Percentiles rank a stretch among this genome's conserved stretches.
These are phyloP conservation scores for Lichtheimia ornata DNA, from an alignment of 371 early-diverging fungal genomes.

Conservation along the genomic window DNA sequence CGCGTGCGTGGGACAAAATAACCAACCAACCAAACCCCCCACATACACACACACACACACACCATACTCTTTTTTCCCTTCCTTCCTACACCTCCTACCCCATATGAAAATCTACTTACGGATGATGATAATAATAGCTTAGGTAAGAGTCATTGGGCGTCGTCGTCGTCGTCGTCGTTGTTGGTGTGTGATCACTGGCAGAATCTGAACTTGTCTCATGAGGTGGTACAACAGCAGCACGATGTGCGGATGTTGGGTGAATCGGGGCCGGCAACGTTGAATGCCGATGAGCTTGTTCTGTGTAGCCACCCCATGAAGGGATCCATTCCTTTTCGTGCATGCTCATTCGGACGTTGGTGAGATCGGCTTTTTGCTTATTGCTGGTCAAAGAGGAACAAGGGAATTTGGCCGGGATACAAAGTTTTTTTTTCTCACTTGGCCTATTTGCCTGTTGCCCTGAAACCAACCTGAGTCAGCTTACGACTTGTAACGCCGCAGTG, in stretches of 20 bases:
- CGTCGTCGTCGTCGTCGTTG: background rate
- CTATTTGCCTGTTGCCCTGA: too few relatives aligned
- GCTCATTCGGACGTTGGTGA: slow-evolving; percentile 9
- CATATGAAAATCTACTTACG: background rate
- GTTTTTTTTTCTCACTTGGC: too few relatives aligned
- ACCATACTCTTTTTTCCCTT: background rate
- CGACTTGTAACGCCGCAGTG: too few relatives aligned
- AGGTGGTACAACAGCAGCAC: background rate
- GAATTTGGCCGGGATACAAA: too few relatives aligned
- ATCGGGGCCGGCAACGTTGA: slow-evolving; percentile 20
- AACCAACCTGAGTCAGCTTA: too few relatives aligned
- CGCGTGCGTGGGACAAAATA: slow-evolving; percentile 15
- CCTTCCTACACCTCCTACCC: background rate
- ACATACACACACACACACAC: slow-evolving; percentile 1
- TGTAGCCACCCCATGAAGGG: slow-evolving; percentile 5
- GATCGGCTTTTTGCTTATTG: too few relatives aligned
- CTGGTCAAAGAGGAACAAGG: too few relatives aligned
- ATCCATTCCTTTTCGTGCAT: slow-evolving; percentile 23
- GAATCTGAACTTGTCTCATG: background rate
- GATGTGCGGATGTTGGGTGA: slow-evolving; percentile 20
- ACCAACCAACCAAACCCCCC: background rate
- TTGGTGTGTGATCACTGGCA: background rate
- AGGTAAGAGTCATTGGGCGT: background rate
- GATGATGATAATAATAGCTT: background rate
- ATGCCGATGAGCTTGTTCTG: slow-evolving; percentile 2